These are phyloP conservation scores for Myriosclerotinia scirpicola DNA, from an alignment of 2,329 filamentous ascomycete species.

Conservation along the genomic window DNA sequence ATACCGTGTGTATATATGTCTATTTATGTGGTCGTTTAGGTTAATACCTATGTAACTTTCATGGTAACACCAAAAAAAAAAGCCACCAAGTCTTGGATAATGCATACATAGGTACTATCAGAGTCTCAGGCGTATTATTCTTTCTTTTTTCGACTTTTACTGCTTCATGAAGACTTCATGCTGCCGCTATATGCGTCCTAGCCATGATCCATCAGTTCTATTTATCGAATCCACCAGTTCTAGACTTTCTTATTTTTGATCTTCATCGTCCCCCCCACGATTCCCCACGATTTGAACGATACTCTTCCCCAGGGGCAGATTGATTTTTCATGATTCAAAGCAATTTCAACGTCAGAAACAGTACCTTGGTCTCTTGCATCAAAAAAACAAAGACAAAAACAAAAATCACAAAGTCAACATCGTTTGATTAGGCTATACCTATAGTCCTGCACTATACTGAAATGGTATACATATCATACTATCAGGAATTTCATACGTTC, in stretches of 20 bases:
- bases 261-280: neutral
- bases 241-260: conserved; percentile 2
- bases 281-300: conserved; percentile 15
- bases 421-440: neutral
- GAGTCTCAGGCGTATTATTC: too few relatives aligned
- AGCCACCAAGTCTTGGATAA: too few relatives aligned
- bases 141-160: too few relatives aligned
- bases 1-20: neutral
- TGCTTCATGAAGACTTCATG: too few relatives aligned
- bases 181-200: neutral
- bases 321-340: neutral
- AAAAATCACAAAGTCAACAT: too few relatives aligned
- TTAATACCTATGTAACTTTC: neutral
- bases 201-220: neutral
- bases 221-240: neutral
- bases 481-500: neutral
- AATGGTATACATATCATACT: neutral
- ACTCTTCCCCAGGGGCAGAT: neutral
- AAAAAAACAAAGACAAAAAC: neutral
- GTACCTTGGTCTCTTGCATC: neutral
- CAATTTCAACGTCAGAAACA: neutral
- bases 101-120: too few relatives aligned
- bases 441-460: neutral
- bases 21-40: neutral
- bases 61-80: neutral